Evolutionary conservation across 2,329 filamentous ascomycete genomes (phyloP), one percentile per base, ranked within the genome.

Genomic region (Colletotrichum echinochloae): DNA sequence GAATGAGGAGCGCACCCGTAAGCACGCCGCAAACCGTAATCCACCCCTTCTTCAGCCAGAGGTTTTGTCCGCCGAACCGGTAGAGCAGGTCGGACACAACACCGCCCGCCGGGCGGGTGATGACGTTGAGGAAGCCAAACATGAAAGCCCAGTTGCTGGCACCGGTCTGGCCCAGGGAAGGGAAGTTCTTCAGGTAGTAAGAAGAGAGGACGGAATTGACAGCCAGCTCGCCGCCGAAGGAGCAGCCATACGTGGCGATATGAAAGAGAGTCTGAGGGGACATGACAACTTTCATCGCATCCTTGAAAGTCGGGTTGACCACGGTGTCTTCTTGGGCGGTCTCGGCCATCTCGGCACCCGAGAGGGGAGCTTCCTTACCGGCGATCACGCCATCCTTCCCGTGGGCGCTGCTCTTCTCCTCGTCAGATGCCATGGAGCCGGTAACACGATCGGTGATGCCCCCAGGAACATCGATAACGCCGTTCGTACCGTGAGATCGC

Each of bases 121-220:
- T 78, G 63, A 93, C 81, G 82, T 94, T 94, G 74, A 94, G 86
- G 65, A 94, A 90, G 33, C 91, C 92, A 78, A 93, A 94, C 84
- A 93, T 92, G 73, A 92, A 79, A 18, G 91, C 91, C 86, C 90
- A 89, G 78, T 87, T 85, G 72, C 88, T 85, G 0, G 88, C 85
- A 18, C 81, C 79, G 1, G 89, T 89, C 78, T 90, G 86, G 23
- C 83, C 82, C 1, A 90, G 83, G n/a, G 77, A 65, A 1, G 88
- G 87, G 77, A 90, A 90, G 81, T 88, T 89, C 75, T 85, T 83
- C 74, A 85, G 80, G 80, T 89, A 89, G 82, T 89, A 91, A 1
- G 86, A 80, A 57, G 85, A 83, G 30, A 91, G 84, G 51, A 90
- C 81, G 5, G 86, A 81, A 82, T 91, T 90, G 80, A 91, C 86